phyloP scores from a whole-genome alignment of 805 yeast species.

The Wickerhamiella australiensis region DNA sequence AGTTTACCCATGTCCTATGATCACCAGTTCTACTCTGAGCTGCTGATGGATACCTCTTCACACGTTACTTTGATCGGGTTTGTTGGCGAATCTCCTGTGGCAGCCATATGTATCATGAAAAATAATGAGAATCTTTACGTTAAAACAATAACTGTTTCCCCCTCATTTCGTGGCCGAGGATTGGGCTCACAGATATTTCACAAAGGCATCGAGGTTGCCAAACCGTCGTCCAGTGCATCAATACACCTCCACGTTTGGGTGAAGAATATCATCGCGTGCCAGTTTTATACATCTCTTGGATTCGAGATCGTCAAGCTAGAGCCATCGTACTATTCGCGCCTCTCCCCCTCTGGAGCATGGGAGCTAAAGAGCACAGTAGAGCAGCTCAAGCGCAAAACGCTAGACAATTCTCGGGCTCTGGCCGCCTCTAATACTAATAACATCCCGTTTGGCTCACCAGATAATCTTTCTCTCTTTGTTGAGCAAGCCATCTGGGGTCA shows the following conservation, averaged over 20 bases:
- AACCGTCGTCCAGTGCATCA: background rate
- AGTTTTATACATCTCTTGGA: slow-evolving; percentile 6
- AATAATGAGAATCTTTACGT: background rate
- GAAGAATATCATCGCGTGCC: background rate
- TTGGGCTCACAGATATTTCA: slow-evolving; percentile 1
- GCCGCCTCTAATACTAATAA: background rate
- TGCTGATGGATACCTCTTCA: background rate
- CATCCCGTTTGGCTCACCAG: background rate
- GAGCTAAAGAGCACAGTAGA: background rate
- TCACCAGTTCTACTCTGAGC: background rate
- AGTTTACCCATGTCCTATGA: background rate
- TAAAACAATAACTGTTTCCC: slow-evolving; percentile 7
- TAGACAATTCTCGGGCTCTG: background rate
- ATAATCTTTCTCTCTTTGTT: background rate
- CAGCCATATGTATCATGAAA: background rate
- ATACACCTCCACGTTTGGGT: slow-evolving; percentile 9
- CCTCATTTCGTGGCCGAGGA: background rate
- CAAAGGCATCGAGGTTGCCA: background rate
- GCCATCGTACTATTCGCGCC: background rate
- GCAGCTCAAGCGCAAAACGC: background rate
- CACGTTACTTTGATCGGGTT: background rate
- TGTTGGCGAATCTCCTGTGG: background rate
- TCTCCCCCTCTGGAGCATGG: slow-evolving; percentile 7
- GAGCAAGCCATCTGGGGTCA: background rate
- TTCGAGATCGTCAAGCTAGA: background rate